These are phyloP conservation scores for Rhodotorula sp. DNA, from an alignment of 1,284 basidiomycete genomes.

Conservation along the genomic window DNA sequence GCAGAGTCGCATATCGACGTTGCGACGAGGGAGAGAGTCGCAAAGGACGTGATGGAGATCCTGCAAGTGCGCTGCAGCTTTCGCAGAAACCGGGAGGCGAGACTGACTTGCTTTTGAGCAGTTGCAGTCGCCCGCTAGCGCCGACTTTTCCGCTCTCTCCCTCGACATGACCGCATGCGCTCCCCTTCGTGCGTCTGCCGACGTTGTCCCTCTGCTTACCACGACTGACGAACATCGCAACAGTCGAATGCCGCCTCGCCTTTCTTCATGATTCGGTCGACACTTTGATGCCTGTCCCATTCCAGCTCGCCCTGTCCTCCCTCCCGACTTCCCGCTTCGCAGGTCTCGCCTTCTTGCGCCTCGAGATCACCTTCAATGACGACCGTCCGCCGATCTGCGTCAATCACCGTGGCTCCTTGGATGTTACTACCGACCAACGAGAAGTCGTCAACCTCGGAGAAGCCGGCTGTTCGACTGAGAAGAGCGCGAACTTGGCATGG, in stretches of 20 bases:
- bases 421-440: not conserved
- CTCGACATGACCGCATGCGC: slow-evolving; percentile 63
- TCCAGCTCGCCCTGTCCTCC: slow-evolving; percentile 65
- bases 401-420: slow-evolving; percentile 49
- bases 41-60: slow-evolving; percentile 66
- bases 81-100: too few species aligned
- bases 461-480: slow-evolving; percentile 51
- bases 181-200: slow-evolving; percentile 59
- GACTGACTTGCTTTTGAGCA: not conserved
- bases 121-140: slow-evolving; percentile 61
- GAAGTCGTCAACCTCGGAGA: slow-evolving; percentile 47
- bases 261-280: slow-evolving; percentile 68
- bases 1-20: slow-evolving; percentile 12
- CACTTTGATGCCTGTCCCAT: slow-evolving; percentile 63
- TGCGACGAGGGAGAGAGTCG: slow-evolving; percentile 45
- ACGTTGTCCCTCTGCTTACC: not conserved
- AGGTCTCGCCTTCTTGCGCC: slow-evolving; percentile 59
- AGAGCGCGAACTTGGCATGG: slow-evolving; percentile 60
- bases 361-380: slow-evolving; percentile 60
- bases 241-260: slow-evolving; percentile 63
- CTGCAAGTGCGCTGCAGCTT: slow-evolving; percentile 58
- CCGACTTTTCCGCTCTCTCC: slow-evolving; percentile 57
- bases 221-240: slow-evolving; percentile 7
- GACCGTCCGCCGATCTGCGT: slow-evolving; percentile 55
- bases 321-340: slow-evolving; percentile 55